Evolutionary conservation across 192 early-diverging fungal species (phyloP), one percentile per base, ranked within the genome.

Genomic region (Backusella parvicylindrica): DNA sequence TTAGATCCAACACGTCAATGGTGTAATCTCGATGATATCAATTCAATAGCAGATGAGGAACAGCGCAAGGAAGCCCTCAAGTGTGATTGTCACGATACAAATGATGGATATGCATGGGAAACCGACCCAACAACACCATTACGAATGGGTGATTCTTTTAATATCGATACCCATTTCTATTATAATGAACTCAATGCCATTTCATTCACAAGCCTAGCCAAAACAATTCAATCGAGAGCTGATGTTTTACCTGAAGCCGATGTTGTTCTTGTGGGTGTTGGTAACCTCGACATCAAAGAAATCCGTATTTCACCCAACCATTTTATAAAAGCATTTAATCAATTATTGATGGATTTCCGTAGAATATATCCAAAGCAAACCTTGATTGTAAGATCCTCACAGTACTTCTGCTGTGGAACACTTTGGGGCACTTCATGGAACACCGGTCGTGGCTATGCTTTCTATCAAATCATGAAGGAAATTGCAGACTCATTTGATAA

Each of bases 351-450:
- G 18, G 13, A 49, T 28, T 56, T 76, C 4, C 36, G 73, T 15
- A 36, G 50, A 3, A 28, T 70, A 3, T 81, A 81, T 13, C 79
- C 72, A 28, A 37, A 63, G 1, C 79, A 81, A 35, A 73, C 47
- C 1, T 67, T 81, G 40, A 66, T 81, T 49, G 32, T 81, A 32
- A 71, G 70, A 53, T 37, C 79, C 8, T 72, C 79, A 1, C 71
- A 76, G 41, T 76, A 70, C 21, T 77, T 77, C 43, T 67, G 71
- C 31, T 73, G 72, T 66, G 79, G 65, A 6, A 68, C 64, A 12
- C 31, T 76, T 23, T 35, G 43, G 30, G 40, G 67, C 13, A 81
- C 79, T 32, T 69, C 75, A 49, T 81, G 79, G 79, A 77, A 73
- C 69, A 37, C 56, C 2, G 79, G 72, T 16, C 64, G 79, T 28